phyloP scores from a whole-genome alignment of 1,284 basidiomycete genomes.

The Cryptococcus neoformans region DNA sequence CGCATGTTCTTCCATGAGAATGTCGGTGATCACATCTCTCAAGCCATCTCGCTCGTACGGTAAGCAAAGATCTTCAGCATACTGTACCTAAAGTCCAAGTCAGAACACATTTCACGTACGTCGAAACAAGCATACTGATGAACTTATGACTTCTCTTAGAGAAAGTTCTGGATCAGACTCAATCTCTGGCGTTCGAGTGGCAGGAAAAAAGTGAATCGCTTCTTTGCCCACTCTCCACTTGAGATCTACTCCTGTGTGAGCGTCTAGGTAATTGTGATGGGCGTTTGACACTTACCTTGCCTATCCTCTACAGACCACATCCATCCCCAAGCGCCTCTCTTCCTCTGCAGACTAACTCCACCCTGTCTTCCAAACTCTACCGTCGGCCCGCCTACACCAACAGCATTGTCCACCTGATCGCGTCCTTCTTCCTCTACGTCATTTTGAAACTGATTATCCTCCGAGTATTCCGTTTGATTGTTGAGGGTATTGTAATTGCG shows the following conservation, averaged over 20 bases:
- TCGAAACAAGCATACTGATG: constrained; percentile 13
- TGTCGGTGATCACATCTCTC: constrained; percentile 7
- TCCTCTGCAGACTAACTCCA: constrained; percentile 13
- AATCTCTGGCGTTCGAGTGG: constrained; percentile 1
- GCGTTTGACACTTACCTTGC: constrained; percentile 3
- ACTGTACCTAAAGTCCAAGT: constrained; percentile 4
- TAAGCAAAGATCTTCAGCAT: constrained; percentile 13
- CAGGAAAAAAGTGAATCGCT: constrained; percentile 10
- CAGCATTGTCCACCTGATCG: neutral
- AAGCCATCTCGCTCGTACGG: constrained; percentile 15
- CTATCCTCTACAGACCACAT: constrained; percentile 15
- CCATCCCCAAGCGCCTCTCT: constrained; percentile 22
- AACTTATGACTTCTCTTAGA: constrained; percentile 8
- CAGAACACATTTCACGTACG: neutral
- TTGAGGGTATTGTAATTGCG: neutral
- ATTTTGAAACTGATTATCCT: neutral
- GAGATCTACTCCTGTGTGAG: constrained; percentile 1
- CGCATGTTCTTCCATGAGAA: constrained; percentile 3
- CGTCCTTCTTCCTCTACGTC: neutral
- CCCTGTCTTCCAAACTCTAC: constrained; percentile 29
- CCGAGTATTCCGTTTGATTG: neutral
- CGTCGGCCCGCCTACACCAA: constrained; percentile 14
- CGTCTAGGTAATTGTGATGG: neutral
- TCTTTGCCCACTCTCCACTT: neutral
- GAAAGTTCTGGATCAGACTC: neutral